phyloP scores from a whole-genome alignment of 106 monocot species.

The Posidonia australis region DNA sequence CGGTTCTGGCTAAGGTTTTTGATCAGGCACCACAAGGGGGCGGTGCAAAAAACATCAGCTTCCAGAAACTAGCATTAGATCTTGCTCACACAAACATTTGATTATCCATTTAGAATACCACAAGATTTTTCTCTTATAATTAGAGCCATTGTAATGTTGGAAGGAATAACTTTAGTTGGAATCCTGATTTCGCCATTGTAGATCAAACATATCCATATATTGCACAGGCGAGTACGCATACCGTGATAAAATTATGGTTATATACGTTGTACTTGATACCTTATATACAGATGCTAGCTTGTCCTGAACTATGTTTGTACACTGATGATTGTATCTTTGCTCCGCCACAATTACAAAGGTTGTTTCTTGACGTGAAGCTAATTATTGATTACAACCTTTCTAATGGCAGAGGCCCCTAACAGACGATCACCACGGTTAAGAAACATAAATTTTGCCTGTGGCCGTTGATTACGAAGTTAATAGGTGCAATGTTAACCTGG shows the following conservation, averaged over 20 bases:
- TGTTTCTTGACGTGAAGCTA: too few species aligned
- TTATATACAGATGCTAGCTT: too few species aligned
- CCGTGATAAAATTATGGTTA: too few species aligned
- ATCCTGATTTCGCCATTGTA: constrained; percentile 93
- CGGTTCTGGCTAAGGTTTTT: constrained; percentile 95
- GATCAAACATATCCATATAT: constrained; percentile 99
- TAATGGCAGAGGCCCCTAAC: constrained; percentile 68
- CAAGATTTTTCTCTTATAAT: constrained; percentile 99
- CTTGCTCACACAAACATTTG: constrained; percentile 96
- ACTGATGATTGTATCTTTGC: too few species aligned
- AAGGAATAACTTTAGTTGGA: constrained; percentile 96
- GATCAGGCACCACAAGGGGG: constrained; percentile 99
- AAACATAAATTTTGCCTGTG: background rate
- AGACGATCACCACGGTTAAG: constrained; percentile 85
- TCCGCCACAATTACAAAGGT: too few species aligned
- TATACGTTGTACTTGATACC: too few species aligned
- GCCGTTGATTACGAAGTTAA: background rate
- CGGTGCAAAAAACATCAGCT: constrained; percentile 94
- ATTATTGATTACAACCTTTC: too few species aligned
- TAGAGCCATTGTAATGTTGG: constrained; percentile 93
- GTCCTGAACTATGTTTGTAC: too few species aligned
- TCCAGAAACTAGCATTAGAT: constrained; percentile 94
- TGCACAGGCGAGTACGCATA: constrained; percentile 49
- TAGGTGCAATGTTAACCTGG: background rate
- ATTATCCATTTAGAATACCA: constrained; percentile 97